Base-by-base conservation (phyloP, 768 basidiomycete species). In the Hericium alpestre region DNA sequence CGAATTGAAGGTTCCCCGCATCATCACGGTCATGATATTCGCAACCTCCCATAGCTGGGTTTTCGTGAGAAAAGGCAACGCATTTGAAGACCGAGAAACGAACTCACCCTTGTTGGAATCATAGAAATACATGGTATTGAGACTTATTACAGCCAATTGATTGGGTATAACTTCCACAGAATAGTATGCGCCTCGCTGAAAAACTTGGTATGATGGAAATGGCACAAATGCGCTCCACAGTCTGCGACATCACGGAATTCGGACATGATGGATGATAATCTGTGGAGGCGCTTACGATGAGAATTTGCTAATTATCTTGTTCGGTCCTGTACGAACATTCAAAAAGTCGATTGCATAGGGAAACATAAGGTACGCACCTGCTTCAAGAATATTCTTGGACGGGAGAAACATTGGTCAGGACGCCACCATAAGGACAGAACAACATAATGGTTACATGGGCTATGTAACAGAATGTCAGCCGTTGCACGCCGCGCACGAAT, bases 41-140 rank as follows among this genome's bases (percentile, higher is more conserved):
- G 66, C 91, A 93, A 15, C 90, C 90, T 62, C 81, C 79, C 43
- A 90, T 87, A 62, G 84, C 90, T 92, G 58, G 48, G 32, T 51
- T n/a, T 27, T 2, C 16, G 25, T 51, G 39, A 51, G 12, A 16
- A 43, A 23, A 40, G 27, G 3, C 40, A 9, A 13, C 37, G 22
- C 3, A 57, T 27, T 38, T 16, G 13, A 37, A 7, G 32, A 32
- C 9, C 15, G 15, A 2, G 13, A 25, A 15, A 20, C 41, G 18
- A 27, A 37, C 74, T 57, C 54, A 86, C 90, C 86, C 74, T 89
- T 88, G 70, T 93, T 93, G 13, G 87, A 83, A 67, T 90, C 87
- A 69, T 87, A 94, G 73, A 90, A 93, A 71, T 90, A 94, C 72
- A 94, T 79, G 0, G 92, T 93, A 69, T 93, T 96, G 53, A 94